Evolutionary conservation across 306 rosid genomes (phyloP), one percentile per base, ranked within the genome.

Genomic region (Lotus japonicus): DNA sequence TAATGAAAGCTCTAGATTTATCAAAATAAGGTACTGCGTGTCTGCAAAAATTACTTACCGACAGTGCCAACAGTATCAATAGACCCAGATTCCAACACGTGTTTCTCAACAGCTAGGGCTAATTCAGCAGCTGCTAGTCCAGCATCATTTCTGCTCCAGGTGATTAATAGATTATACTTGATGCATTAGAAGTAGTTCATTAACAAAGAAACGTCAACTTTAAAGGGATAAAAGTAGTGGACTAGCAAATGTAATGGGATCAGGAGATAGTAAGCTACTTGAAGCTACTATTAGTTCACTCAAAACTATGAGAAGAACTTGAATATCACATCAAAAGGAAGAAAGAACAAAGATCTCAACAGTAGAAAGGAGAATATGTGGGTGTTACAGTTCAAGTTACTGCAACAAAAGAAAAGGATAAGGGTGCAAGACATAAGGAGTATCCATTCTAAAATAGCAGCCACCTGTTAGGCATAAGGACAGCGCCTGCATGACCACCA

Each of bases 401-500:
- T 12, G 19, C 57, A 62, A 82, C 36, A 44, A 61, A 3, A 48
- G 67, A 63, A 49, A 62, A 55, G 31, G 45, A 64, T 56, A 62
- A 59, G 52, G 38, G 19, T 53, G 46, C 42, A 62, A 57, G 12
- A 45, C 15, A 23, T 46, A 43, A 46, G 38, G 4, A 62, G 54
- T 48, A 46, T 56, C 1, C 45, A 23, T 23, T 43, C 64, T 59
- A 68, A 63, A 62, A 71, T 49, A 72, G 45, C 16, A 45, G 21
- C 74, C 72, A 94, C 98, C 98, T 86, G 59, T 83, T 79, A 77
- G 96, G 97, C 97, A 90, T 88, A 52, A 90, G 89, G 82, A 88
- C 97, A 3, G 96, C 95, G 35, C 98, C 96, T 0, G 96, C 98
- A 78, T 94, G 98, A 54, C 98, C 97, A 31, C 98, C 98, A 11